Base-by-base conservation (phyloP, 23 red algal genomes). In the Gracilaria vermiculophylla region DNA sequence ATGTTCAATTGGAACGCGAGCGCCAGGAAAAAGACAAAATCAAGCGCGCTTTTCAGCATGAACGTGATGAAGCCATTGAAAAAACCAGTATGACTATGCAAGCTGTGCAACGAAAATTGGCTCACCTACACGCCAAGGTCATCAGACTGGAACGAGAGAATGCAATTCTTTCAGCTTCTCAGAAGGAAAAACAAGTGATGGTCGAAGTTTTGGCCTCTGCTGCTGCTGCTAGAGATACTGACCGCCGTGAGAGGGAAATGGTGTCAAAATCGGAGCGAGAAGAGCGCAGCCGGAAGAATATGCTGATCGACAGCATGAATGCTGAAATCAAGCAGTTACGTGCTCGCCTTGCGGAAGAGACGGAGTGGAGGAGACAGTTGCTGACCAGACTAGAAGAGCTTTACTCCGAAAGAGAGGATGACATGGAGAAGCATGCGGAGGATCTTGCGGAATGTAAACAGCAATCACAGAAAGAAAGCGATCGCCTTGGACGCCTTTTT, bases 81-180 rank as follows among this genome's bases (percentile, higher is more conserved):
- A 76, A 78, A 29, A 88, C 69, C 19, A 78, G 48, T 7, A 53
- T 52, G 24, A 88, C 52, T 5, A 76, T 88, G 72, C 44, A 72
- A 37, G 84, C 84, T 52, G 84, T 88, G 25, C 84, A 88, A 58
- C 62, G 84, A 62, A 88, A 88, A 60, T 34, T 88, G 20, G 69
- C 84, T 54, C 84, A 88, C 28, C 67, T 88, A 6, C 84, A 88
- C 67, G 84, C 84, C 14, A 76, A 69, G 37, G 72, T 53, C 19
- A 77, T 58, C 1, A 33, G 84, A 42, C 25, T 88, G 69, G 84
- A 88, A 69, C 62, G 84, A 43, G 69, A 88, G n/a, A 88, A 88
- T 15, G 69, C 62, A n/a, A 40, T 24, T 23, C 53, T 88, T 51
- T 51, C 69, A 41, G 54, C 48, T 19, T 52, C 84, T 19, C 66